Evolutionary conservation across 1,139 yeast species (phyloP), one percentile per base, ranked within the genome.

Genomic region (Groenewaldozyma auringiensis): DNA sequence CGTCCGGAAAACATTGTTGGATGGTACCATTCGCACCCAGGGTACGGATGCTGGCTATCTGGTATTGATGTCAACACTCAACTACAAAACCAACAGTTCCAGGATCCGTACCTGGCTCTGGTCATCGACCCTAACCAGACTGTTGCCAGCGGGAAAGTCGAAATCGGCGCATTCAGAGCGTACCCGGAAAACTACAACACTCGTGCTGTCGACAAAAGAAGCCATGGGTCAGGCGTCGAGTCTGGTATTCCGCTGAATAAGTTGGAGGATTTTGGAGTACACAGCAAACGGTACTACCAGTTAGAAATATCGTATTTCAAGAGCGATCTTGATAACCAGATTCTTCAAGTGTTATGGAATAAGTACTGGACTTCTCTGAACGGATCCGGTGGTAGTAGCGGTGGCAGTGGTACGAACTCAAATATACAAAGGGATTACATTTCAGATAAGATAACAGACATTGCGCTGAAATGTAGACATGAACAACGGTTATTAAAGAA

Each of bases 41-140:
- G 98, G 18, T 92, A 89, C 64, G 98, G 98, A n/a, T 85, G 96
- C 62, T 84, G 96, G 95, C 66, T 88, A 37, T 81, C 92, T 51
- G 94, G 92, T 16, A 87, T 88, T 42, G 96, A 88, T 65, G 94
- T 88, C 27, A 80, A 84, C 46, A 88, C 96, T 0, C 96, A 92
- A 61, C 71, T 48, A 67, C 89, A 68, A 63, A 88, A 89, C 60
- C 96, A 88, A 63, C 78, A 75, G 50, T 87, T 80, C 60, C 96
- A 88, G 62, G 96, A 88, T 59, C 96, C 96, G 1, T 88, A 86
- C 60, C 68, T 88, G 52, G 96, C 96, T 0, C 71, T 88, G 41
- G 96, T 88, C 3, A 74, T 88, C 44, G 97, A 88, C 65, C 96
- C 96, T 0, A 74, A 79, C 45, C 77, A 81, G 56, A 82, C 94